Evolutionary conservation across 768 basidiomycete species (phyloP).

Genomic region (Xanthoconium purpureum): DNA sequence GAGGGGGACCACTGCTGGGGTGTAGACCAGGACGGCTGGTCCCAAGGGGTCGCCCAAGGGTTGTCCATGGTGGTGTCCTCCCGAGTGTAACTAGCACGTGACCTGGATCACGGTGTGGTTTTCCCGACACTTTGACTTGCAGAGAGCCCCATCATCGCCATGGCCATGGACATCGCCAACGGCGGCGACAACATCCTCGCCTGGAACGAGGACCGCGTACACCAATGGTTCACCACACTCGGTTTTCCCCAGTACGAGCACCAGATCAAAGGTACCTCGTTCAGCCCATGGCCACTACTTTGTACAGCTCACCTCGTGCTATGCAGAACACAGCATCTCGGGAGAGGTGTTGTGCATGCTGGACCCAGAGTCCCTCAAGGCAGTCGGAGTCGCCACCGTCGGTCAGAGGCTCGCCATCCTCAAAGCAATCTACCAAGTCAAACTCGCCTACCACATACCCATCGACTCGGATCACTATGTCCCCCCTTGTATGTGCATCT

Average conservation of each 20-base stretch:
- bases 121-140: background rate
- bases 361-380: conserved; percentile 80
- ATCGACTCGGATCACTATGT: conserved; percentile 84
- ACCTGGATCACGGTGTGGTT: conserved; percentile 3
- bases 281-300: background rate
- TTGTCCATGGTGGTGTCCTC: conserved; percentile 53
- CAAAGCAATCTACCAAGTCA: conserved; percentile 87
- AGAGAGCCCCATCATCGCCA: conserved; percentile 2
- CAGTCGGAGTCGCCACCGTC: conserved; percentile 83
- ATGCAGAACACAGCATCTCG: conserved; percentile 82
- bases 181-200: conserved; percentile 42
- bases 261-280: conserved; percentile 65
- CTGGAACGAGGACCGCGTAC: conserved; percentile 79
- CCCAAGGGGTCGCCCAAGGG: conserved; percentile 59
- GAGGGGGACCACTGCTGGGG: too few relatives aligned
- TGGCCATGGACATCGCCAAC: conserved; percentile 30
- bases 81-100: conserved; percentile 13
- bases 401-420: conserved; percentile 91
- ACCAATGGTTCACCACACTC: conserved; percentile 69
- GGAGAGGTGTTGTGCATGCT: conserved; percentile 87
- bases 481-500: conserved; percentile 70
- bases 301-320: conserved; percentile 2
- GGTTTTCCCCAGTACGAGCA: conserved; percentile 85
- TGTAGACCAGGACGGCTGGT: background rate
- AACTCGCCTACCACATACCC: conserved; percentile 77